Conservation (phyloP, 352 stramenopile genomes). For the Globisporangium acanthophoron region DNA sequence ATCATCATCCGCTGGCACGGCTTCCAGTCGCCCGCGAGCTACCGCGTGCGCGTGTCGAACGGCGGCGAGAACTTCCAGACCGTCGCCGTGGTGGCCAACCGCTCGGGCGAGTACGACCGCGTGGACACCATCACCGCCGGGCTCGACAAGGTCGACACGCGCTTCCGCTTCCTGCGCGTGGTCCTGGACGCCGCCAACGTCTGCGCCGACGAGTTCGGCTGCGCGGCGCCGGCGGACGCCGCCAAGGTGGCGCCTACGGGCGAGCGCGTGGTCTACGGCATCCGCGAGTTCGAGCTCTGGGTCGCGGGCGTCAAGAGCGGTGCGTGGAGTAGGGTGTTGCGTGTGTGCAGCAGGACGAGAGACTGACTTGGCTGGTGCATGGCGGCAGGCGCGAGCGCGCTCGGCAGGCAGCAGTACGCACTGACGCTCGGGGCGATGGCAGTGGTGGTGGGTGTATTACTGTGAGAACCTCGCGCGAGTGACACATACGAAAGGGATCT, state of each 20-base stretch:
- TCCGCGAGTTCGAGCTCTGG: conserved; percentile 77
- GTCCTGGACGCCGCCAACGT: conserved; percentile 42
- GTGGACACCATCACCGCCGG: conserved; percentile 54
- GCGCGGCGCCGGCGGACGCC: conserved; percentile 20
- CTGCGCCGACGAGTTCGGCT: conserved; percentile 37
- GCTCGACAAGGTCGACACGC: conserved; percentile 31
- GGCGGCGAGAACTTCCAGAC: conserved; percentile 57
- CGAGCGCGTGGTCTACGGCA: conserved; percentile 72
- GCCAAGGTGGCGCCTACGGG: conserved; percentile 20
- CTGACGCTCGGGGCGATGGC: neutral
- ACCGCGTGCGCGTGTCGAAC: conserved; percentile 58
- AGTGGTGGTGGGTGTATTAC: conserved; percentile 1
- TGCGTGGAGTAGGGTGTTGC: conserved; percentile 1
- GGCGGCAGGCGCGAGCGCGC: too few species aligned
- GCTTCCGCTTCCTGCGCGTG: conserved; percentile 54
- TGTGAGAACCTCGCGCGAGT: neutral
- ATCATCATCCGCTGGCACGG: conserved; percentile 77
- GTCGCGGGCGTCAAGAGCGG: conserved; percentile 46
- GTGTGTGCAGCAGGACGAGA: too few species aligned
- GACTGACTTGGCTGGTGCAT: too few species aligned
- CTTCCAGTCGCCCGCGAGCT: conserved; percentile 52
- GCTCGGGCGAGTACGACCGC: conserved; percentile 49
- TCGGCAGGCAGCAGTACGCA: neutral
- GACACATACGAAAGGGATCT: conserved; percentile 5
- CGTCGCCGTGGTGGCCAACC: conserved; percentile 37